A percentile compares a stretch with the other conserved stretches of the same genome.
phyloP scores from a whole-genome alignment of 345 rosid genomes.

The Citrus sp. region DNA sequence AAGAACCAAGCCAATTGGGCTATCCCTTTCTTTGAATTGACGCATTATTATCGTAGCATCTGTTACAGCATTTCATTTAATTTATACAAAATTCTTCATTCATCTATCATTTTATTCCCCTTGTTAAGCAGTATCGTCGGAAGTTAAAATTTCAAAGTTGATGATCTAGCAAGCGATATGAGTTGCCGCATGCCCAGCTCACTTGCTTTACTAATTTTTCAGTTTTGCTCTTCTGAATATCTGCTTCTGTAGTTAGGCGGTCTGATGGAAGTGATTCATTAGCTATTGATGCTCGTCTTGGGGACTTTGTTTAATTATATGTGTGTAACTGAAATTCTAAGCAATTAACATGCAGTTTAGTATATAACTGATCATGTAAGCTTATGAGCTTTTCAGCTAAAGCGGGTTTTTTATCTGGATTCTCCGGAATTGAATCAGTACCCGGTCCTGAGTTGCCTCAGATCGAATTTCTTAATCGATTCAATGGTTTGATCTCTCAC shows the following conservation, averaged over 20 bases:
- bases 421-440: constrained; percentile 81
- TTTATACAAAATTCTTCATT: not conserved
- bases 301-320: not conserved
- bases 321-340: not conserved
- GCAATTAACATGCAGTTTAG: not conserved
- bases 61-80: not conserved
- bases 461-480: constrained; percentile 65
- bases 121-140: not conserved
- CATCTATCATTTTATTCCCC: not conserved
- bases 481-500: constrained; percentile 52
- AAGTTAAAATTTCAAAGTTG: not conserved
- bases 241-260: not conserved
- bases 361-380: not conserved
- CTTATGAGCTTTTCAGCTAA: constrained; percentile 44
- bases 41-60: not conserved
- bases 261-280: not conserved
- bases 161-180: not conserved
- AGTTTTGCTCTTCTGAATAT: not conserved
- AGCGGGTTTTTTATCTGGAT: constrained; percentile 83
- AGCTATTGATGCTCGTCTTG: not conserved
- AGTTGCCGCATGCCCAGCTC: not conserved
- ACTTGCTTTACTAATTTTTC: not conserved
- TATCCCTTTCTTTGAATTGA: too few relatives aligned
- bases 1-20: too few relatives aligned
- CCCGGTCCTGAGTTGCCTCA: constrained; percentile 84